Percentiles rank a stretch among this genome's conserved stretches.
Conservation (phyloP, 164 flowering plant species). For the Liriodendron chinense region DNA sequence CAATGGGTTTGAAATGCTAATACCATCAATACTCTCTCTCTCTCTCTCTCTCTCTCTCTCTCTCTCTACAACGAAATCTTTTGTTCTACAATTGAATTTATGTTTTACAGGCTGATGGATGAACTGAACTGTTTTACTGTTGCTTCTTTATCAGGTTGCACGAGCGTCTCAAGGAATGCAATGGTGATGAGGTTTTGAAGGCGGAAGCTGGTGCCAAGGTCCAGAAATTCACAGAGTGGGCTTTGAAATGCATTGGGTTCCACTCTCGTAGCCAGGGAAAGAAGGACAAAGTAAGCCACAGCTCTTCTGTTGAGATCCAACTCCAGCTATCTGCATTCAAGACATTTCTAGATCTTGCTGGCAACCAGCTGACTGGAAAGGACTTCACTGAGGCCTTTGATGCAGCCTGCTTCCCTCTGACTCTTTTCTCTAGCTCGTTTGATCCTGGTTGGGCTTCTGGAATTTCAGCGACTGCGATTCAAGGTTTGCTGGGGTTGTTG, state of each 20-base stretch:
- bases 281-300: conserved; percentile 50
- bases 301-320: conserved; percentile 75
- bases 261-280: conserved; percentile 80
- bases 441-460: conserved; percentile 99
- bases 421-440: conserved; percentile 88
- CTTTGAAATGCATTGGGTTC: conserved; percentile 87
- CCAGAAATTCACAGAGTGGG: conserved; percentile 96
- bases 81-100: not conserved
- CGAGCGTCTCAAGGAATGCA: conserved; percentile 91
- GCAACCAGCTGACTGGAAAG: conserved; percentile 81
- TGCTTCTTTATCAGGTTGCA: conserved; percentile 52
- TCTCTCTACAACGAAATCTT: too few relatives aligned
- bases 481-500: conserved; percentile 74
- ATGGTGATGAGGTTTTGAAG: conserved; percentile 87
- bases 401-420: conserved; percentile 96
- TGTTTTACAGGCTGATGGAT: not conserved
- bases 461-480: conserved; percentile 81
- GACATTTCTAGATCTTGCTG: conserved; percentile 82
- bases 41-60: too few relatives aligned
- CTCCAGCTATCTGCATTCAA: conserved; percentile 87
- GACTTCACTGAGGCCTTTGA: conserved; percentile 97
- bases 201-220: conserved; percentile 96
- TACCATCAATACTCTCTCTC: too few relatives aligned
- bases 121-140: conserved; percentile 1
- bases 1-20: too few relatives aligned